These are phyloP conservation scores for Dendrobium chrysotoxum DNA, from an alignment of 106 monocot genomes.

Conservation along the genomic window DNA sequence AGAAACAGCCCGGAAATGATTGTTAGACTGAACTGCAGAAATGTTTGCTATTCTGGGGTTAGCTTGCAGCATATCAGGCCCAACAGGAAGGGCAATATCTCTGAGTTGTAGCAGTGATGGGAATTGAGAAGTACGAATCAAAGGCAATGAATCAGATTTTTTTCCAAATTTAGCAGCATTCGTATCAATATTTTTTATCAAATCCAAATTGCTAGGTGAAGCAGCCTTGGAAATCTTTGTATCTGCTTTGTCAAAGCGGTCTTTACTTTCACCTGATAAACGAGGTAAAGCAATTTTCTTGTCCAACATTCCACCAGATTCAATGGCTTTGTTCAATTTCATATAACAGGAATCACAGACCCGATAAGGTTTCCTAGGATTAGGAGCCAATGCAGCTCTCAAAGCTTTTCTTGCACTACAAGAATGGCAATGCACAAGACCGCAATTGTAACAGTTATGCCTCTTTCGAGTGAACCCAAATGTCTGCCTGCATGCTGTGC, in stretches of 20 bases:
- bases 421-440: conserved; percentile 76
- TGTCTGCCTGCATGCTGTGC: conserved; percentile 63
- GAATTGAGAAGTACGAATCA: conserved; percentile 24
- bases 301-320: conserved; percentile 22
- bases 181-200: conserved; percentile 67
- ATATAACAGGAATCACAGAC: conserved; percentile 73
- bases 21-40: conserved; percentile 36
- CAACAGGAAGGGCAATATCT: conserved; percentile 44
- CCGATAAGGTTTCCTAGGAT: conserved; percentile 64
- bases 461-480: conserved; percentile 88
- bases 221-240: conserved; percentile 22
- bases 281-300: conserved; percentile 41
- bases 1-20: conserved; percentile 62
- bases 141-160: conserved; percentile 43
- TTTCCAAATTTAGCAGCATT: conserved; percentile 74
- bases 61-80: conserved; percentile 27
- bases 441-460: conserved; percentile 88
- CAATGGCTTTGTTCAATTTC: conserved; percentile 44
- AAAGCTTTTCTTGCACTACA: conserved; percentile 64
- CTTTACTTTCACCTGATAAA: conserved; percentile 50
- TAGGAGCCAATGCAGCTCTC: conserved; percentile 64
- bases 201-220: conserved; percentile 49
- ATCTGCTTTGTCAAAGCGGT: conserved; percentile 49
- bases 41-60: conserved; percentile 25
- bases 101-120: conserved; percentile 43